Evolutionary conservation across 805 yeast species (phyloP).

Genomic region (Grigorovia transvaalensis): DNA sequence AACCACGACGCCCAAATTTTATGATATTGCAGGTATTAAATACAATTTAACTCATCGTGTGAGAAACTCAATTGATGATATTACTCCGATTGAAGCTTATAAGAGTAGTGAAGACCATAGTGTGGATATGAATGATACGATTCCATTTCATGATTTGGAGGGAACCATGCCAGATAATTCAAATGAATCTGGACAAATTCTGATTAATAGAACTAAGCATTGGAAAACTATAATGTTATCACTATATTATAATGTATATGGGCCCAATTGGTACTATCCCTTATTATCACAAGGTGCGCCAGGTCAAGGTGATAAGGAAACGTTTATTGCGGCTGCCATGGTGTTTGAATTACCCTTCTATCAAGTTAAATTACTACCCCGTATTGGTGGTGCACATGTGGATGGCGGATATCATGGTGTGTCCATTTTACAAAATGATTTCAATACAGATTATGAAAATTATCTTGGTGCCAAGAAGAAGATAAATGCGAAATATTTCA

Average conservation of each 20-base stretch:
- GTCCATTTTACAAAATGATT: conserved; percentile 70
- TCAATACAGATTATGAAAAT: conserved; percentile 43
- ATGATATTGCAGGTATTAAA: conserved; percentile 52
- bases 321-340: conserved; percentile 56
- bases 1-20: conserved; percentile 64
- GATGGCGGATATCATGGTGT: conserved; percentile 47
- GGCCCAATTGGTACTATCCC: conserved; percentile 63
- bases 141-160: conserved; percentile 47
- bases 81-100: conserved; percentile 23
- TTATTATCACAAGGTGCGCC: conserved; percentile 65
- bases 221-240: conserved; percentile 48
- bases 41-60: conserved; percentile 33
- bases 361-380: conserved; percentile 35
- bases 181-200: conserved; percentile 61
- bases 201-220: conserved; percentile 52
- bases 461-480: conserved; percentile 9
- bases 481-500: neutral
- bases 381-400: conserved; percentile 32
- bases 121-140: conserved; percentile 11
- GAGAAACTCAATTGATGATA: conserved; percentile 29
- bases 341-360: conserved; percentile 37
- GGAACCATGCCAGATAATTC: conserved; percentile 62
- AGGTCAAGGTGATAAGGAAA: conserved; percentile 75
- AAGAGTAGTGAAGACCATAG: conserved; percentile 14
- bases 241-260: conserved; percentile 56